Percentiles rank a stretch among this genome's conserved stretches.
These are phyloP conservation scores for Coprinellus micaceus DNA, from an alignment of 768 basidiomycete genomes.

Conservation along the genomic window DNA sequence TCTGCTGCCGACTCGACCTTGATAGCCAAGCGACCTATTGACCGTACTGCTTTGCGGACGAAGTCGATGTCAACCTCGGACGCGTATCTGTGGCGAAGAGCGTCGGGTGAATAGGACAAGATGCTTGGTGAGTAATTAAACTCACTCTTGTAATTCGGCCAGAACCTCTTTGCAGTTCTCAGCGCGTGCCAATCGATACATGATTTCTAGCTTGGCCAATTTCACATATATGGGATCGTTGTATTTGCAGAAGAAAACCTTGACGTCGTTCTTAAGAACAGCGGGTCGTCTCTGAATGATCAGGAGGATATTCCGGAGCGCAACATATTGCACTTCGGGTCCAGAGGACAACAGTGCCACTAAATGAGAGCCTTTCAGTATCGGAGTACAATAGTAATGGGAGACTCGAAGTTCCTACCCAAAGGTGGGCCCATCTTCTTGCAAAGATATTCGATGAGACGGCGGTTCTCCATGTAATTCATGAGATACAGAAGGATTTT, in stretches of 20 bases:
- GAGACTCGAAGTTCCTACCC: conserved; percentile 43
- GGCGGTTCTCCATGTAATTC: conserved; percentile 97
- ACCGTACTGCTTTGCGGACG: conserved; percentile 94
- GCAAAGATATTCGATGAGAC: conserved; percentile 84
- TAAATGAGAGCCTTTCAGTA: conserved; percentile 26
- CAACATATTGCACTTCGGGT: conserved; percentile 98
- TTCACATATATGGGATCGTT: conserved; percentile 99
- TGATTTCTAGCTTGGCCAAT: conserved; percentile 96
- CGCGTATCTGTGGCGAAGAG: conserved; percentile 65
- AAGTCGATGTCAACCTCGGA: conserved; percentile 98
- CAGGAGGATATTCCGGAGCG: conserved; percentile 91
- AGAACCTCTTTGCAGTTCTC: conserved; percentile 92
- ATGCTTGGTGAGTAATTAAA: conserved; percentile 5
- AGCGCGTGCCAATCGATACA: conserved; percentile 94
- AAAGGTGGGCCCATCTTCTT: conserved; percentile 98
- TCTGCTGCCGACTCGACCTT: conserved; percentile 90
- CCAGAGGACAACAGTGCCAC: conserved; percentile 95
- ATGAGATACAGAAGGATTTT: conserved; percentile 94
- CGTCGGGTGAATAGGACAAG: not conserved
- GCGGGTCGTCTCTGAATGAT: conserved; percentile 93
- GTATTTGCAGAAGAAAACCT: conserved; percentile 99
- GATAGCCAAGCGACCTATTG: conserved; percentile 96
- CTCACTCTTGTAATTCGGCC: conserved; percentile 91
- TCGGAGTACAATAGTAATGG: not conserved
- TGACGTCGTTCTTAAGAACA: conserved; percentile 94